Evolutionary conservation across 805 yeast genomes (phyloP).

Genomic region (Debaryomyces tyrocola): DNA sequence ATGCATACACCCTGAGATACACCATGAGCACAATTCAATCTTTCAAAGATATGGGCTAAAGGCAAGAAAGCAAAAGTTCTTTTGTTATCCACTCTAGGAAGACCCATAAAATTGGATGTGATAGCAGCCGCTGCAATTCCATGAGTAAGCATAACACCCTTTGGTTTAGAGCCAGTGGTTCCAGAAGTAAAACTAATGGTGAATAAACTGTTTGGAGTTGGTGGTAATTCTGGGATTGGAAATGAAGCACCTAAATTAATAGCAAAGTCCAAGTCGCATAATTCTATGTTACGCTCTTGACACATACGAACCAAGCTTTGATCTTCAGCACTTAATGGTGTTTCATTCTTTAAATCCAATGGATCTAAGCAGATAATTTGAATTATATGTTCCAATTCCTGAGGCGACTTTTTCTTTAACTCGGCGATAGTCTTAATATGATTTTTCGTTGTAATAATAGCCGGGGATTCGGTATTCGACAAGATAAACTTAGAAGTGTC

Average conservation of each 20-base stretch:
- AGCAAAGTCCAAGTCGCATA: slow-evolving; percentile 33
- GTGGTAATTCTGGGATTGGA: slow-evolving; percentile 24
- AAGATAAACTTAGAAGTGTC: slow-evolving; percentile 35
- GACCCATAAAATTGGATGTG: slow-evolving; percentile 23
- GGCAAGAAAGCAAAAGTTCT: slow-evolving; percentile 29
- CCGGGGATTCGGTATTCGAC: slow-evolving; percentile 36
- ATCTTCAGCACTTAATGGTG: slow-evolving; percentile 18
- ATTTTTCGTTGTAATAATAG: slow-evolving; percentile 52
- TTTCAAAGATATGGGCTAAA: slow-evolving; percentile 37
- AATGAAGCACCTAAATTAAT: slow-evolving; percentile 39
- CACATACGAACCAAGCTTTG: slow-evolving; percentile 33
- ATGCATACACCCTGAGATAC: slow-evolving; percentile 23
- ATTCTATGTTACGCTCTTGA: slow-evolving; percentile 19
- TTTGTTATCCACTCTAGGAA: slow-evolving; percentile 3
- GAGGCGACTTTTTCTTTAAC: slow-evolving; percentile 36
- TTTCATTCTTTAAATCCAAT: slow-evolving; percentile 13
- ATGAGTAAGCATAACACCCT: slow-evolving; percentile 62
- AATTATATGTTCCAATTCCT: slow-evolving; percentile 41
- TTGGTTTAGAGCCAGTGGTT: slow-evolving; percentile 70
- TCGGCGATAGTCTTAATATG: slow-evolving; percentile 49
- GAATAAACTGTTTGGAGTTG: slow-evolving; percentile 32
- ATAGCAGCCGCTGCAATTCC: slow-evolving; percentile 18
- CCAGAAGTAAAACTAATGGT: slow-evolving; percentile 53
- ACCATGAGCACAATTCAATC: slow-evolving; percentile 24
- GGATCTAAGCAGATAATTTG: slow-evolving; percentile 58